Base-by-base conservation (phyloP, 1,284 basidiomycete species). In the Heterobasidion parviporum region DNA sequence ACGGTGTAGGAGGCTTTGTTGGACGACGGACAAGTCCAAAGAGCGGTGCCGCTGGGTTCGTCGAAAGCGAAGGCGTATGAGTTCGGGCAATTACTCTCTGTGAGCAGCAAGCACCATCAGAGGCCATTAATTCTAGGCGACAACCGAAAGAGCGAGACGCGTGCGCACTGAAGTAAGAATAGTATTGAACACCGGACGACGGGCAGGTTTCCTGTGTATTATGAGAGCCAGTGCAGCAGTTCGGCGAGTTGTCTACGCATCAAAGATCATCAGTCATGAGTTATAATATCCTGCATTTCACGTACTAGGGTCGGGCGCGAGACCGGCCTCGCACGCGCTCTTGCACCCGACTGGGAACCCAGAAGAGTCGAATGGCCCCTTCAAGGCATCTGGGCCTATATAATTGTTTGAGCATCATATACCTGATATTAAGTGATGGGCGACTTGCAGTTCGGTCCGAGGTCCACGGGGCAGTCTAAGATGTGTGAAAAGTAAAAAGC, bases 341-440 rank as follows among this genome's bases (percentile, higher is more conserved):
- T 76, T 77, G 72, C 83, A 84, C 7, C 81, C 82, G 32, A 81
- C 73, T 5, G 74, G 74, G 64, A 71, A 71, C 7, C 83, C 83
- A 35, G 68, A 65, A 3, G 75, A 68, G 64, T 81, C 79, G 59
- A 67, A 72, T 7, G 82, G 81, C 7, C 82, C 82, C 60, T 76
- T 74, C 44, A 82, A 68, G 5, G 69, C 61, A 16, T 71, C 66
- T 38, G 82, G 83, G 61, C 80, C 80, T 81, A 51, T 26, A 36
- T 60, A 68, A 1, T 74, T 74, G 57, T 75, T 74, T 14, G 76
- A 73, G 32, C 73, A 62, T 6, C 70, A 6, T 26, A 26, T 26
- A 5, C 38, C n/a, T 72, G 7, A 12, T 6, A 1, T 41, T 1
- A 41, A 41, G 8, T 9, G 9, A 73, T 70, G 32, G 43, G 46